A percentile compares a stretch with the other conserved stretches of the same genome.
These are phyloP conservation scores for Paramyrothecium sp. DNA, from an alignment of 2,329 filamentous ascomycete species.

Conservation along the genomic window DNA sequence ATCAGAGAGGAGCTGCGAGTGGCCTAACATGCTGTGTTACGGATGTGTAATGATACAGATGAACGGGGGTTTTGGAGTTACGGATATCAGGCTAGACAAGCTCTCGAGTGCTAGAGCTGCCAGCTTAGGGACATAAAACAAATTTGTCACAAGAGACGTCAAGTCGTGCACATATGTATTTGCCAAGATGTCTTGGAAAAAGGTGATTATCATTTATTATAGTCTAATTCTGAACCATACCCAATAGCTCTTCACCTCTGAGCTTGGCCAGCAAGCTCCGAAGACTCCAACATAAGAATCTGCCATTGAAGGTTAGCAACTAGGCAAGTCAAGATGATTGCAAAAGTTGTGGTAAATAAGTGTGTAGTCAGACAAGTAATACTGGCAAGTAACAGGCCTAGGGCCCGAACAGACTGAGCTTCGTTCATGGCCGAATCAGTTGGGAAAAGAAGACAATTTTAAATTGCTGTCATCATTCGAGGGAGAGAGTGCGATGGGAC, in stretches of 20 bases:
- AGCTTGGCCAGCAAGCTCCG: too few species aligned
- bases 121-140: not conserved
- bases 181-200: too few species aligned
- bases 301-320: conserved; percentile 1
- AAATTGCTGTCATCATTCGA: conserved; percentile 69
- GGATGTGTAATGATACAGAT: not conserved
- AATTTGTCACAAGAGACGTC: too few species aligned
- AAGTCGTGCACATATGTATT: too few species aligned
- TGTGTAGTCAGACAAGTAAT: conserved; percentile 69
- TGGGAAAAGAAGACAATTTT: conserved; percentile 81
- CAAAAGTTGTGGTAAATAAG: not conserved
- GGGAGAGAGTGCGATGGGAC: conserved; percentile 13
- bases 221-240: too few species aligned
- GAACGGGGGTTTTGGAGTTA: conserved; percentile 5
- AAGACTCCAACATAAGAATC: conserved; percentile 7
- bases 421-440: conserved; percentile 88
- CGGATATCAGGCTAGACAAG: not conserved
- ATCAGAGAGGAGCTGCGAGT: conserved; percentile 40
- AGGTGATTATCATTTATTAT: too few species aligned
- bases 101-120: conserved; percentile 3
- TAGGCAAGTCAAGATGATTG: not conserved
- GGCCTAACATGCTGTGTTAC: conserved; percentile 17
- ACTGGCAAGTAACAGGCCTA: conserved; percentile 89
- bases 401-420: conserved; percentile 63
- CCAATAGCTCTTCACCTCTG: too few species aligned